Evolutionary conservation across 495 filamentous ascomycete genomes (phyloP), one percentile per base, ranked within the genome.

Genomic region (Podospora didyma): DNA sequence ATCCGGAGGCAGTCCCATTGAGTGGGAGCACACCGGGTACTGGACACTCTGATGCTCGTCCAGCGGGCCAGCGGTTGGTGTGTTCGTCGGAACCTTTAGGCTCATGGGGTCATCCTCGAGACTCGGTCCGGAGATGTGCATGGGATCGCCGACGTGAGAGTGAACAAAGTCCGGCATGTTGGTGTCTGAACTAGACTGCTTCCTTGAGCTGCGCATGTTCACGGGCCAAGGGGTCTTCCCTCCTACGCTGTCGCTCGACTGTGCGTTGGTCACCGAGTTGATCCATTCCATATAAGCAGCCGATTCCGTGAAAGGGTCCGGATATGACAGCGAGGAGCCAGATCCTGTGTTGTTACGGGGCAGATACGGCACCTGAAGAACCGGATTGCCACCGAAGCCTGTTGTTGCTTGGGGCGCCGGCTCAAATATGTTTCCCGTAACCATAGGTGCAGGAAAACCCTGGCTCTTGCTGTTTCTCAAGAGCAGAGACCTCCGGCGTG

Each of bases 101-200:
- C 50, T 57, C 46, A 58, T 61, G 11, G 48, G 62, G 4, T 69
- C 63, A 12, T 75, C 72, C 41, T 67, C 66, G 14, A 73, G 47
- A 56, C 65, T 69, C 9, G 61, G 26, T 0, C 66, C 61, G 1
- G 69, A 65, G 23, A 75, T 57, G 34, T 67, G 66, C 60, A 76
- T 64, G 21, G 61, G 9, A 7, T 65, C 61, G 7, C 46, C 59
- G 16, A 35, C 23, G 22, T 48, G 62, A 0, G 53, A 47, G 12
- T 67, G 52, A 0, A 66, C 49, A 48, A 73, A 78, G 57, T 77
- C 74, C 7, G 71, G 59, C 73, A 78, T 75, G 53, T 63, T 70
- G 9, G 62, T 57, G 63, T 77, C 75, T 3, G 64, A 67, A 26
- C 62, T 67, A 5, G 64, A 67, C 16, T 64, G 51, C 51, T 69